Percentiles rank a stretch among this genome's conserved stretches.
Conservation (phyloP, 805 yeast genomes). For the Saturnispora ahearnii region DNA sequence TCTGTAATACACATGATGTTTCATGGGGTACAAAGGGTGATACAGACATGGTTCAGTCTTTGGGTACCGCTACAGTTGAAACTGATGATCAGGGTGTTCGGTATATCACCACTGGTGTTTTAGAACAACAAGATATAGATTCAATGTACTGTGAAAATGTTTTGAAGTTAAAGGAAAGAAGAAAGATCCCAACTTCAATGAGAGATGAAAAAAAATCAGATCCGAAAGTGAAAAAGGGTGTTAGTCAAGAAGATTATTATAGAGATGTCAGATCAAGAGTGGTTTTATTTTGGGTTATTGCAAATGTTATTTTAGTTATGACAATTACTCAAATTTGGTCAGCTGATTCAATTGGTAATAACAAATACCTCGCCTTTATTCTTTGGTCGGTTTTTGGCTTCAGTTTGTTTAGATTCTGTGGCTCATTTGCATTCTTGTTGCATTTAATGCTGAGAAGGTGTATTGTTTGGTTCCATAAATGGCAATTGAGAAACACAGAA, state of each 20-base stretch:
- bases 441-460: slow-evolving; percentile 29
- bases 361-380: slow-evolving; percentile 73
- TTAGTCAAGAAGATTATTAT: slow-evolving; percentile 73
- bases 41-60: slow-evolving; percentile 55
- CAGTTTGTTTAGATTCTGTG: slow-evolving; percentile 73
- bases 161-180: slow-evolving; percentile 60
- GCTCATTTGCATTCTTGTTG: slow-evolving; percentile 63
- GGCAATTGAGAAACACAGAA: slow-evolving; percentile 21
- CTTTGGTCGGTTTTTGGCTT: slow-evolving; percentile 88
- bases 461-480: slow-evolving; percentile 26
- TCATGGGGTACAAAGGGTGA: slow-evolving; percentile 99
- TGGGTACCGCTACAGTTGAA: slow-evolving; percentile 74
- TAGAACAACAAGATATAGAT: slow-evolving; percentile 69
- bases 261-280: slow-evolving; percentile 92
- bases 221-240: slow-evolving; percentile 28
- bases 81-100: slow-evolving; percentile 77
- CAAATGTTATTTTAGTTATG: slow-evolving; percentile 76
- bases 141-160: slow-evolving; percentile 71
- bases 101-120: slow-evolving; percentile 71
- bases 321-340: slow-evolving; percentile 76
- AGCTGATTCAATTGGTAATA: slow-evolving; percentile 54
- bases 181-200: slow-evolving; percentile 49
- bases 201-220: slow-evolving; percentile 33
- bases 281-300: slow-evolving; percentile 88
- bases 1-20: slow-evolving; percentile 96